Percentiles rank a stretch among this genome's conserved stretches.
Evolutionary conservation across 352 stramenopile genomes (phyloP).

Genomic region (Lagenidium giganteum): DNA sequence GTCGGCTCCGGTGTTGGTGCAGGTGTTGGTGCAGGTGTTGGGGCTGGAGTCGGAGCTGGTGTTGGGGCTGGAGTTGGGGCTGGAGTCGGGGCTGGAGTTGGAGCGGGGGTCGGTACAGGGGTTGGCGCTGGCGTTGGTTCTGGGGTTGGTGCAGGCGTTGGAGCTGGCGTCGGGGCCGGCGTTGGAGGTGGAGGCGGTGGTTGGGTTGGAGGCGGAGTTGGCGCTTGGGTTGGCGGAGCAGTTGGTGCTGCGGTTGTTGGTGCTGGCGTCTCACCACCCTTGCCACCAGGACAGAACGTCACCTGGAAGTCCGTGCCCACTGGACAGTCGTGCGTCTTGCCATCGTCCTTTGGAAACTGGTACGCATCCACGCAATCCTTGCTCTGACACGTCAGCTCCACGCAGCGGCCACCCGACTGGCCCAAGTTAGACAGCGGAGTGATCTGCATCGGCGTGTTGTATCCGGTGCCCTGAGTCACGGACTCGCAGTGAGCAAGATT

Average conservation of each 20-base stretch:
- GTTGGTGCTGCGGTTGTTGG: background rate
- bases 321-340: constrained; percentile 58
- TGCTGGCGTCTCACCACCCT: constrained; percentile 17
- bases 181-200: constrained; percentile 15
- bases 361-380: constrained; percentile 61
- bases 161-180: constrained; percentile 14
- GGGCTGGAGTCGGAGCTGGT: no score
- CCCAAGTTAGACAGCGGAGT: constrained; percentile 36
- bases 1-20: no score
- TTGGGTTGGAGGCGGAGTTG: constrained; percentile 6
- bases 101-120: no score
- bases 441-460: constrained; percentile 47
- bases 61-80: no score
- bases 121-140: no score
- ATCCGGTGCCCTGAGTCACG: constrained; percentile 38
- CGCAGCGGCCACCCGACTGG: constrained; percentile 31
- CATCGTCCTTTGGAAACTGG: constrained; percentile 63
- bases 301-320: constrained; percentile 49
- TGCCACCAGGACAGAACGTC: constrained; percentile 50
- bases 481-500: constrained; percentile 36
- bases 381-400: constrained; percentile 40
- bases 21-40: no score
- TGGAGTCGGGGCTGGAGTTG: no score
- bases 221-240: constrained; percentile 7
- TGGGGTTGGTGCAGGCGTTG: constrained; percentile 1